phyloP scores from a whole-genome alignment of 1,284 basidiomycete genomes.

The Ceratobasidium sp. region DNA sequence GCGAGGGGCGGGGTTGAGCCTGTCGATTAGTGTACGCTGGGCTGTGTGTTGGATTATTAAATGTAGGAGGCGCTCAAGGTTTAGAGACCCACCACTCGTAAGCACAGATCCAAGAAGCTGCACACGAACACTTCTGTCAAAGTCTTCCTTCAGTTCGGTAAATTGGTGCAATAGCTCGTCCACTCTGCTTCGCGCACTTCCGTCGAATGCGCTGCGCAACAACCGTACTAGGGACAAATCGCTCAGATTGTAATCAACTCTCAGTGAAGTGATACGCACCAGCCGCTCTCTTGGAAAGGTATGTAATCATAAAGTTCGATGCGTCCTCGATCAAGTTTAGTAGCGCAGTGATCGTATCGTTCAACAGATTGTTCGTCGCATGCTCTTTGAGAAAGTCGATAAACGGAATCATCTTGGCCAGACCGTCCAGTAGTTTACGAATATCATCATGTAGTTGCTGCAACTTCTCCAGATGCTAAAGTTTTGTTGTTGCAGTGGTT shows the following conservation, averaged over 20 bases:
- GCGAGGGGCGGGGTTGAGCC: constrained; percentile 1
- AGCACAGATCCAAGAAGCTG: not conserved
- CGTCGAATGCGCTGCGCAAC: not conserved
- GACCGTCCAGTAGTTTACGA: not conserved
- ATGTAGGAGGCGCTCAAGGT: too few species aligned
- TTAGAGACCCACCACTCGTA: not conserved
- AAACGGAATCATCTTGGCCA: constrained; percentile 16
- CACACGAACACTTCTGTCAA: constrained; percentile 9
- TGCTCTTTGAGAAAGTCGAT: not conserved
- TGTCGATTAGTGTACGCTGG: not conserved
- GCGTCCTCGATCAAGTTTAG: constrained; percentile 27
- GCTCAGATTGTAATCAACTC: too few species aligned
- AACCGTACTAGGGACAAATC: not conserved
- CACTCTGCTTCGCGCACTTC: not conserved
- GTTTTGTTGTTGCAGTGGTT: not conserved
- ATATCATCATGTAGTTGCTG: constrained; percentile 12
- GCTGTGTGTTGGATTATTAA: not conserved
- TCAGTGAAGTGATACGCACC: not conserved
- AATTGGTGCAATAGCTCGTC: not conserved
- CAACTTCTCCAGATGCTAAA: constrained; percentile 8
- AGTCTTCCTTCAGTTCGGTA: constrained; percentile 2
- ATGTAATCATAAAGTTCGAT: constrained; percentile 2
- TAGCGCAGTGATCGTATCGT: not conserved
- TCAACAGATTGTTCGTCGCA: not conserved
- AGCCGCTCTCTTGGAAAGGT: not conserved